Percentiles rank a stretch among this genome's conserved stretches.
phyloP scores from a whole-genome alignment of 75 land plant species.

The Pinus taeda region DNA sequence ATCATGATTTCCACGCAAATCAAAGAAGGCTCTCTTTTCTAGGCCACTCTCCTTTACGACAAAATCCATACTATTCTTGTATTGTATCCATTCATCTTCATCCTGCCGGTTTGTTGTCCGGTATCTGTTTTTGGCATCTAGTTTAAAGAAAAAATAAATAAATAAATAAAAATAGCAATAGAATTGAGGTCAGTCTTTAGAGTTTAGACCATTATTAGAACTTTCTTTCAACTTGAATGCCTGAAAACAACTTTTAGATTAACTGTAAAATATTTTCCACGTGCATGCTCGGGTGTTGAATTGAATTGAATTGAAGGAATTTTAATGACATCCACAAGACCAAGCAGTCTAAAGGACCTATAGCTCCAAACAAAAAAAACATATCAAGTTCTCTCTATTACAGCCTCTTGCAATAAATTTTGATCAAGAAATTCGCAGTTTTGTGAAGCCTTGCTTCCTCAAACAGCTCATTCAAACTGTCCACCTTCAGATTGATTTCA shows the following conservation, averaged over 20 bases:
- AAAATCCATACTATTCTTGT: constrained; percentile 28
- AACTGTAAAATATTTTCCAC: neutral
- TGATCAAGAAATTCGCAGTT: no score
- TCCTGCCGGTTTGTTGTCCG: constrained; percentile 48
- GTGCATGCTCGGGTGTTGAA: neutral
- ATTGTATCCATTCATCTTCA: constrained; percentile 55
- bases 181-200: neutral
- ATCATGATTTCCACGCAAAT: constrained; percentile 66
- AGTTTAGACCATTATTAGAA: neutral
- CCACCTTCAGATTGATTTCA: no score
- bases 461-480: no score
- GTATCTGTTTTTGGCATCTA: constrained; percentile 62
- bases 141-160: neutral
- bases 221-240: neutral
- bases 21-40: constrained; percentile 33
- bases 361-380: no score
- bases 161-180: neutral
- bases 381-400: no score
- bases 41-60: constrained; percentile 43
- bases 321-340: no score
- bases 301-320: no score
- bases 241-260: neutral
- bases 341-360: no score
- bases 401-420: no score
- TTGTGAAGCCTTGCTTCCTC: no score